Conservation (phyloP, 2,329 filamentous ascomycete genomes). For the Calonectria fujianensis region DNA sequence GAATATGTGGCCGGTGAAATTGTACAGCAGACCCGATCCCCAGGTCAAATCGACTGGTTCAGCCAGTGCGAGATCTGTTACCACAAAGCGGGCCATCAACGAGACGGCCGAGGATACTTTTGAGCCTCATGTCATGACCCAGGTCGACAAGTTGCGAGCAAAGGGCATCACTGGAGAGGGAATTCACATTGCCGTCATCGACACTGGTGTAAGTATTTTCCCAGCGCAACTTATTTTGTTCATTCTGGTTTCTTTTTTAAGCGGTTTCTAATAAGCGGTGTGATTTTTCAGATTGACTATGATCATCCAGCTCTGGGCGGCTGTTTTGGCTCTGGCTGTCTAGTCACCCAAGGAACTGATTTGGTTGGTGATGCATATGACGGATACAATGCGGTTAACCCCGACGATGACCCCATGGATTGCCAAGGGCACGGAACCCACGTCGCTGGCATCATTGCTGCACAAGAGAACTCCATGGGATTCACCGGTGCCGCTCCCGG, state of each 20-base stretch:
- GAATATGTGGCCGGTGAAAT: slow-evolving; percentile 68
- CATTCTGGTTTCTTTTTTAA: too few species aligned
- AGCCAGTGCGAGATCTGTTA: not conserved
- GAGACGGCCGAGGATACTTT: slow-evolving; percentile 18
- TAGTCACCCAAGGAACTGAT: slow-evolving; percentile 76
- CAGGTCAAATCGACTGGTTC: not conserved
- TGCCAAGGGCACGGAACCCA: slow-evolving; percentile 77
- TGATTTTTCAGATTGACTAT: slow-evolving; percentile 71
- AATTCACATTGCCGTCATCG: slow-evolving; percentile 72
- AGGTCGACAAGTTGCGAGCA: slow-evolving; percentile 72
- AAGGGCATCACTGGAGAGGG: slow-evolving; percentile 70
- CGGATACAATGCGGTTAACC: slow-evolving; percentile 62
- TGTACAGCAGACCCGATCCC: slow-evolving; percentile 64
- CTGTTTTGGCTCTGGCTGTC: slow-evolving; percentile 76
- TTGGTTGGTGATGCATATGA: slow-evolving; percentile 74
- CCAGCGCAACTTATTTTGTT: slow-evolving; percentile 28
- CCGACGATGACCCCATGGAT: slow-evolving; percentile 72
- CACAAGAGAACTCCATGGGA: slow-evolving; percentile 71
- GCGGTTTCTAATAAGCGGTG: not conserved
- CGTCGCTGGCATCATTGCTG: slow-evolving; percentile 78
- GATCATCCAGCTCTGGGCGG: slow-evolving; percentile 78
- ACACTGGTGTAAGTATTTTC: slow-evolving; percentile 68
- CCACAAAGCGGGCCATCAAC: slow-evolving; percentile 1
- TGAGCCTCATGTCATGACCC: slow-evolving; percentile 70
- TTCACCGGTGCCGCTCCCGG: slow-evolving; percentile 76